Percentiles rank a stretch among this genome's conserved stretches.
These are phyloP conservation scores for Trichoderma gamsii DNA, from an alignment of 495 filamentous ascomycete genomes.

Conservation along the genomic window DNA sequence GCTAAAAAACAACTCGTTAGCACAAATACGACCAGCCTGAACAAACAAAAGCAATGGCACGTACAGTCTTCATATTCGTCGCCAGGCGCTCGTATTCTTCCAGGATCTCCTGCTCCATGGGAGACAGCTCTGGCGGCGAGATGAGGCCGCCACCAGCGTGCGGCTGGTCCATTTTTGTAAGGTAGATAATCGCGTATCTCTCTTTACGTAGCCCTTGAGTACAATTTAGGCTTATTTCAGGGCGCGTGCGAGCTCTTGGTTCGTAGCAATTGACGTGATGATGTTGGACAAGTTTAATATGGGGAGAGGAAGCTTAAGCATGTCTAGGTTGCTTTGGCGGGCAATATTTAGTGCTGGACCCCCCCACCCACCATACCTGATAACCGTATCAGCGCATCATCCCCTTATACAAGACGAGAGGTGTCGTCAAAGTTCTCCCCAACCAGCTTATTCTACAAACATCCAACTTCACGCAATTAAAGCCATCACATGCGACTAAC, in stretches of 20 bases:
- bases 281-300: background rate
- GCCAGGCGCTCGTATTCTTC: constrained; percentile 86
- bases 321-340: background rate
- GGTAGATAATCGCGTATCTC: background rate
- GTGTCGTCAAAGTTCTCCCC: background rate
- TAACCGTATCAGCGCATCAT: background rate
- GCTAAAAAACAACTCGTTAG: constrained; percentile 31
- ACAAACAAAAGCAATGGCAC: constrained; percentile 22
- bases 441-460: background rate
- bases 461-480: background rate
- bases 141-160: constrained; percentile 18
- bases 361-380: background rate
- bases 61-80: constrained; percentile 85
- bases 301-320: background rate
- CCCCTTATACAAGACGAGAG: background rate
- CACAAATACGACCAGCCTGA: no score
- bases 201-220: background rate
- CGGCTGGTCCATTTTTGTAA: constrained; percentile 10
- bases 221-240: no score
- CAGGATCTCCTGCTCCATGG: constrained; percentile 87
- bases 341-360: background rate
- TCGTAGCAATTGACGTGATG: background rate
- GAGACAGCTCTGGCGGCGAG: constrained; percentile 52
- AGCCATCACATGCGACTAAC: no score
- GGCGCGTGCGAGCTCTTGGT: background rate